These are phyloP conservation scores for Takashimella koratensis DNA, from an alignment of 1,284 basidiomycete genomes.

Conservation along the genomic window DNA sequence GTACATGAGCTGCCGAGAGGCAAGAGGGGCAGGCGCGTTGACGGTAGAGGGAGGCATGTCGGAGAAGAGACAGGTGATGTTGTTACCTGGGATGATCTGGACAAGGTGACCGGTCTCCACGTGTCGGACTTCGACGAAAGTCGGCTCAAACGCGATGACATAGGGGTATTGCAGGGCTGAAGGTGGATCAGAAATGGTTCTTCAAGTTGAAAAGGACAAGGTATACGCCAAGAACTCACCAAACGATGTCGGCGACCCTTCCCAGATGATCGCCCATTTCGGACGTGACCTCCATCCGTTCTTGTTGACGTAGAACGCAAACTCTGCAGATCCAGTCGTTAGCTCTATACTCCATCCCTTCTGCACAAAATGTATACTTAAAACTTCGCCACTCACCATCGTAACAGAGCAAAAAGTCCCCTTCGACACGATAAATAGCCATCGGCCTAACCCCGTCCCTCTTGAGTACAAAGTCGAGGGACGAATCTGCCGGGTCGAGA, in stretches of 20 bases:
- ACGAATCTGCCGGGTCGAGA: slow-evolving; percentile 86
- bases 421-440: slow-evolving; percentile 94
- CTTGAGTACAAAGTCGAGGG: slow-evolving; percentile 90
- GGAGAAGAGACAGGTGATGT: slow-evolving; percentile 84
- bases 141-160: slow-evolving; percentile 93
- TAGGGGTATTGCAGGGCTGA: slow-evolving; percentile 93
- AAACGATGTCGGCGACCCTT: slow-evolving; percentile 88
- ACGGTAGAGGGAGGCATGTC: slow-evolving; percentile 78
- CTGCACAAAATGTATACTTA: no score
- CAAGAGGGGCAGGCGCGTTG: slow-evolving; percentile 33
- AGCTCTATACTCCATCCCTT: no score
- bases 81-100: slow-evolving; percentile 91
- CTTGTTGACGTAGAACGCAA: slow-evolving; percentile 98
- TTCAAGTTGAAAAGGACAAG: no score
- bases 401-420: slow-evolving; percentile 96
- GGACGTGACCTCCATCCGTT: slow-evolving; percentile 86
- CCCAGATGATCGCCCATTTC: slow-evolving; percentile 96
- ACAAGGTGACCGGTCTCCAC: slow-evolving; percentile 88
- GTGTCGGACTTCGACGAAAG: slow-evolving; percentile 94
- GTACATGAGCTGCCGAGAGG: slow-evolving; percentile 37
- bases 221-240: slow-evolving; percentile 64
- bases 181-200: no score
- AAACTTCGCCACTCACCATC: slow-evolving; percentile 83
- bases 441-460: slow-evolving; percentile 86
- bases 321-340: no score